Conservation (phyloP, 805 yeast genomes). For the Monosporozyma siamensis region DNA sequence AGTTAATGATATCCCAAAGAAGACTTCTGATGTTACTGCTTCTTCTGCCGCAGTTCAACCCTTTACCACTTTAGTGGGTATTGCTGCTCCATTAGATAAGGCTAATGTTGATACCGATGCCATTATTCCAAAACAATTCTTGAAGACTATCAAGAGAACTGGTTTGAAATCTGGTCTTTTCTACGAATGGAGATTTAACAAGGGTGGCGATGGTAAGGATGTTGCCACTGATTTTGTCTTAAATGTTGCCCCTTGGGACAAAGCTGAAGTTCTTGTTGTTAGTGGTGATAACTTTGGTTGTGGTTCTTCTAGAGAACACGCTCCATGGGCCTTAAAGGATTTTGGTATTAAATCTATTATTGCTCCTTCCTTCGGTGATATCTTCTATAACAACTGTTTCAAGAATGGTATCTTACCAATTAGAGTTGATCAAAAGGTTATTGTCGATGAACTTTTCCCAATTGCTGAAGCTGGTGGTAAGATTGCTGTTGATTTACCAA, state of each 20-base stretch:
- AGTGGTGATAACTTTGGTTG: slow-evolving; percentile 98
- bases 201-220: slow-evolving; percentile 60
- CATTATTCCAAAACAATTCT: slow-evolving; percentile 95
- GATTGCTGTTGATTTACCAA: slow-evolving; percentile 75
- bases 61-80: slow-evolving; percentile 66
- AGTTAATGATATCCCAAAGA: slow-evolving; percentile 53
- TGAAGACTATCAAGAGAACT: slow-evolving; percentile 95
- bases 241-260: slow-evolving; percentile 73
- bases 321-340: slow-evolving; percentile 98
- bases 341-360: slow-evolving; percentile 93
- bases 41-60: slow-evolving; percentile 54
- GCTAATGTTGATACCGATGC: slow-evolving; percentile 98
- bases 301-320: slow-evolving; percentile 98
- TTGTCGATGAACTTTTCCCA: slow-evolving; percentile 64
- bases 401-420: slow-evolving; percentile 93
- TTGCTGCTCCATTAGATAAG: slow-evolving; percentile 89
- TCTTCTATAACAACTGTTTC: slow-evolving; percentile 93
- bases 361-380: slow-evolving; percentile 98
- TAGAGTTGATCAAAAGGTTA: slow-evolving; percentile 73
- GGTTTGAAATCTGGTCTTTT: slow-evolving; percentile 84
- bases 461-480: slow-evolving; percentile 61
- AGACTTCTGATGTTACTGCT: slow-evolving; percentile 21
- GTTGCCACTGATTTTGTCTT: slow-evolving; percentile 82
- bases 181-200: slow-evolving; percentile 77
- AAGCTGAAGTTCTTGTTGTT: slow-evolving; percentile 76